Evolutionary conservation across 768 basidiomycete genomes (phyloP), one percentile per base, ranked within the genome.

Genomic region (Boletus rufocinnamomeus): DNA sequence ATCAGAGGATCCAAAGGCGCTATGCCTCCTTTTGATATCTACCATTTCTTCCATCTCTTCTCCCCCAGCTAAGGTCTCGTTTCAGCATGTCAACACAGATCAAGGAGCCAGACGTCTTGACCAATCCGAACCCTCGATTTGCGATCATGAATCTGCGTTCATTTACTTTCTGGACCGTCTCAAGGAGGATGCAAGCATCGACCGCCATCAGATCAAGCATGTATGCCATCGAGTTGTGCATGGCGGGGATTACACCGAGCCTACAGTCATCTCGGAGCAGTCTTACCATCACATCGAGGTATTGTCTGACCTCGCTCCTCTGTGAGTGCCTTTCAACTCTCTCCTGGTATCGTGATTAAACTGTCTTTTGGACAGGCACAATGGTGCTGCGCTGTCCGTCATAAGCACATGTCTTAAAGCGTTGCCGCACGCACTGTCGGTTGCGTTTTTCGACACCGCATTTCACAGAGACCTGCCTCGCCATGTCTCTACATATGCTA

Each of bases 361-460:
- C n/a, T 4, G 16, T 30, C 19, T 30, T 28, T 50, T 28, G 28
- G 40, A 25, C 43, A 86, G 84, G 27, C 87, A 88, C 64, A 87
- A 87, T 65, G 83, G 82, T 41, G 76, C 84, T 3, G 84, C 86
- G 0, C 77, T 87, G 25, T 72, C 83, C 0, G 83, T 87, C 37
- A 86, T 88, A 63, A 70, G 80, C 59, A 78, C 84, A 1, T 88
- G 87, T 63, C 78, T 89, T 19, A 69, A 80, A 5, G 75, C 76
- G 1, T 78, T 96, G 19, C 88, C 91, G 1, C 67, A 84, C 14
- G 82, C 93, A 21, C 80, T 78, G 32, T 90, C 89, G 0, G 81
- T 95, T 50, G 89, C 93, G 0, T 91, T 88, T 67, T 97, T 96
- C 68, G 94, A 97, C 72, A 91, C 93, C 0, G 81, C 90, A 6